Percentiles rank a stretch among this genome's conserved stretches.
phyloP scores from a whole-genome alignment of 371 early-diverging fungal genomes.

The Basidiobolus meristosporus region DNA sequence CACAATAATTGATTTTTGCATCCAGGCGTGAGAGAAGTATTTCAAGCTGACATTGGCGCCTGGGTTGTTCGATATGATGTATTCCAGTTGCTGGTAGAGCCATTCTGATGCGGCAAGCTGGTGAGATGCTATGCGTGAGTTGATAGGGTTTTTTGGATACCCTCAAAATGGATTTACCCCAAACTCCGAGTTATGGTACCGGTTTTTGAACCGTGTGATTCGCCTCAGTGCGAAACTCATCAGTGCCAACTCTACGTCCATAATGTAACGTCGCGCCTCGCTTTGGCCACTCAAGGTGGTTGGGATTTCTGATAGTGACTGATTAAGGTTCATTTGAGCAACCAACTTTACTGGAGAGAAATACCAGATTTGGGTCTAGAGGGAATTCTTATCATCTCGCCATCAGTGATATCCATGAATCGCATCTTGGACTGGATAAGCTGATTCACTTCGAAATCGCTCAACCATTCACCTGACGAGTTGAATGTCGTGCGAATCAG shows the following conservation, averaged over 20 bases:
- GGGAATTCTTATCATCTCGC: conserved; percentile 4
- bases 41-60: conserved; percentile 38
- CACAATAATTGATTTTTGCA: conserved; percentile 36
- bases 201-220: conserved; percentile 66
- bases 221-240: conserved; percentile 41
- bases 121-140: too few relatives aligned
- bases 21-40: conserved; percentile 56
- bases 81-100: conserved; percentile 31
- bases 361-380: conserved; percentile 1
- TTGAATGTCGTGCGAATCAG: conserved; percentile 17
- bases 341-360: too few relatives aligned
- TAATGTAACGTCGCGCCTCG: conserved; percentile 29
- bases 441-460: conserved; percentile 30
- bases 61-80: conserved; percentile 19
- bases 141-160: too few relatives aligned
- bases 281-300: conserved; percentile 17
- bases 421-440: conserved; percentile 37
- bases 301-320: too few relatives aligned
- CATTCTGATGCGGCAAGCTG: conserved; percentile 53
- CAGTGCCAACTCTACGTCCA: conserved; percentile 26
- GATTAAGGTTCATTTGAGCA: too few relatives aligned
- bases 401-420: conserved; percentile 84
- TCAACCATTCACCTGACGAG: conserved; percentile 36
- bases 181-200: conserved; percentile 68
- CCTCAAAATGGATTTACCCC: conserved; percentile 47